Evolutionary conservation across 306 rosid genomes (phyloP).

Genomic region (Castanea sativa): DNA sequence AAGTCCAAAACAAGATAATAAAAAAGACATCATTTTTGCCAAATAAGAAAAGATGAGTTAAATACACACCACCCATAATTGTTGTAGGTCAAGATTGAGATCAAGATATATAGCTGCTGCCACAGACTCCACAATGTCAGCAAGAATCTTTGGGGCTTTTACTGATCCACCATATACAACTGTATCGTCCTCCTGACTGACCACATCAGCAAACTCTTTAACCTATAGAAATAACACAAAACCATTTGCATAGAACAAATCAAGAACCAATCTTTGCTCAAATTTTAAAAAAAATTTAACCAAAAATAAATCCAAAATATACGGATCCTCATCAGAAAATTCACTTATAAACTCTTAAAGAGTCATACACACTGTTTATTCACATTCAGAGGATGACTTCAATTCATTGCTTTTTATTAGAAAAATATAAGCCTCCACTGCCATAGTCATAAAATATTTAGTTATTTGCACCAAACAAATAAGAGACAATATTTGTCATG

Average conservation of each 20-base stretch:
- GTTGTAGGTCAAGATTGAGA: conserved; percentile 45
- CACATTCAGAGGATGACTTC: not conserved
- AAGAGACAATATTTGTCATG: not conserved
- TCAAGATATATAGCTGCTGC: conserved; percentile 74
- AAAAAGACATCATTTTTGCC: not conserved
- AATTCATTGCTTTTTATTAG: not conserved
- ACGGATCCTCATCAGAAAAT: too few species aligned
- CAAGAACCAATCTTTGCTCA: not conserved
- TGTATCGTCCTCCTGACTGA: conserved; percentile 28
- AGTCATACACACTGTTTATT: not conserved
- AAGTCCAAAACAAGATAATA: not conserved
- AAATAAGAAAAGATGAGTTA: not conserved
- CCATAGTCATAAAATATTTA: too few species aligned
- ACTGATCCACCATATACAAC: conserved; percentile 55
- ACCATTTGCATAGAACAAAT: not conserved
- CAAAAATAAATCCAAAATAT: not conserved
- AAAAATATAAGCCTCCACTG: not conserved
- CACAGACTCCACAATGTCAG: conserved; percentile 79
- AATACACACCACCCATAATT: conserved; percentile 65
- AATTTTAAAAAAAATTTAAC: not conserved
- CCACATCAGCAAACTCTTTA: conserved; percentile 45
- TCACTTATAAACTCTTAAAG: too few species aligned
- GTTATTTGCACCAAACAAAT: not conserved
- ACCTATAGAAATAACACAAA: conserved; percentile 34
- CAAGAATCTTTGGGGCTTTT: conserved; percentile 87